phyloP scores from a whole-genome alignment of 495 filamentous ascomycete genomes.

The Aspergillus campestris region DNA sequence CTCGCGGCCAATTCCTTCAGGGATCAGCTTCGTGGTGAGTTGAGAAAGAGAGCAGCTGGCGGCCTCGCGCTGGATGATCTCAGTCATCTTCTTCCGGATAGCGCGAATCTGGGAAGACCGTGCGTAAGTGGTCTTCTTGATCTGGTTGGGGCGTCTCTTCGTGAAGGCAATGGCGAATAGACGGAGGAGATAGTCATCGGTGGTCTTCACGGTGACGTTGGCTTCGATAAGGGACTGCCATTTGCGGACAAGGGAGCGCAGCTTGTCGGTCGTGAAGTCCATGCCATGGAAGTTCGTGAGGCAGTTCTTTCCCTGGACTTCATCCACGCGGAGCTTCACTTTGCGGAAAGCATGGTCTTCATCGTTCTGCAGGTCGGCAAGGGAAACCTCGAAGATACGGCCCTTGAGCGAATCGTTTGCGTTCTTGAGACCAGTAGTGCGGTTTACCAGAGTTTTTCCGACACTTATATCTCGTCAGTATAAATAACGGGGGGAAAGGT shows the following conservation, averaged over 20 bases:
- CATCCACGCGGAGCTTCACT: constrained; percentile 96
- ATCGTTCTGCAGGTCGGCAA: constrained; percentile 98
- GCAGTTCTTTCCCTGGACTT: constrained; percentile 99
- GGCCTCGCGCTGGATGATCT: constrained; percentile 96
- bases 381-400: constrained; percentile 96
- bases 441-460: constrained; percentile 98
- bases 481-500: not conserved
- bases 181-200: constrained; percentile 96
- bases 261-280: constrained; percentile 99
- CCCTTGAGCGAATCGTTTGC: constrained; percentile 98
- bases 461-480: constrained; percentile 52
- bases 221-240: constrained; percentile 99
- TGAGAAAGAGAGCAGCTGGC: constrained; percentile 86
- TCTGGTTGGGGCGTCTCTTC: constrained; percentile 96
- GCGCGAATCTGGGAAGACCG: constrained; percentile 89
- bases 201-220: constrained; percentile 98
- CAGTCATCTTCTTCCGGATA: constrained; percentile 98
- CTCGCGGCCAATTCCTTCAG: constrained; percentile 97
- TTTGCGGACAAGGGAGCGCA: constrained; percentile 96
- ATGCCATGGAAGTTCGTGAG: constrained; percentile 99
- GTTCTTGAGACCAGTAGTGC: constrained; percentile 98
- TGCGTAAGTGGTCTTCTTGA: constrained; percentile 99
- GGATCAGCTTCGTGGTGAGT: constrained; percentile 95
- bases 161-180: constrained; percentile 99
- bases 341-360: constrained; percentile 99